A percentile compares a stretch with the other conserved stretches of the same genome.
Evolutionary conservation across 208 protist species (phyloP).

Genomic region (Wallacemonas collosoma): DNA sequence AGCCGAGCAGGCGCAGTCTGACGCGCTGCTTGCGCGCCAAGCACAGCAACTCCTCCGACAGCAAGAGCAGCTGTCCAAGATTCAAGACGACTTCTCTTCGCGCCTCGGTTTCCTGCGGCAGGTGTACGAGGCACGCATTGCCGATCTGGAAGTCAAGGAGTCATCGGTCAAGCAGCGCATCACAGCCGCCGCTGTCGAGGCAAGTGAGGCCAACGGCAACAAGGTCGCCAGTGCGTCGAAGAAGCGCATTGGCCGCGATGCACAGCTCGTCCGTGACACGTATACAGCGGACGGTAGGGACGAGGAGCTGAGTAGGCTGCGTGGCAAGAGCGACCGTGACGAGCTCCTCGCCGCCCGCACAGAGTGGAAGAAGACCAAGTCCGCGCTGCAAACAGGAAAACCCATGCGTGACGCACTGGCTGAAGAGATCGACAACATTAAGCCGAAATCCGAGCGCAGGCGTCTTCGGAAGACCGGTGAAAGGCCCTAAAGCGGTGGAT

Average conservation of each 20-base stretch:
- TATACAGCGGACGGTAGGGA: constrained; percentile 28
- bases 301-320: constrained; percentile 26
- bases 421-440: constrained; percentile 38
- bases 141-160: constrained; percentile 86
- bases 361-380: constrained; percentile 55
- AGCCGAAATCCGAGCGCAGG: constrained; percentile 29
- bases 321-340: constrained; percentile 37
- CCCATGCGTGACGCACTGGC: constrained; percentile 40
- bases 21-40: constrained; percentile 53
- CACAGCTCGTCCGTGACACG: constrained; percentile 39
- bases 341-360: constrained; percentile 36
- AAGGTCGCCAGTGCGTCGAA: background rate
- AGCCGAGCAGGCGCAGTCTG: constrained; percentile 36
- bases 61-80: constrained; percentile 74
- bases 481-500: background rate
- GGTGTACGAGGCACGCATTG: constrained; percentile 91
- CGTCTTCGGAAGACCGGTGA: constrained; percentile 15
- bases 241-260: background rate
- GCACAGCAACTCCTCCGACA: constrained; percentile 58
- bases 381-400: constrained; percentile 28
- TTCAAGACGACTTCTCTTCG: constrained; percentile 86
- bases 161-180: constrained; percentile 35
- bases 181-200: background rate
- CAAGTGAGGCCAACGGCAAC: constrained; percentile 13
- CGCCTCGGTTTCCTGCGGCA: constrained; percentile 88